Percentiles rank a stretch among this genome's conserved stretches.
Evolutionary conservation across 164 flowering plant genomes (phyloP).

Genomic region (Euptelea pleiosperma): DNA sequence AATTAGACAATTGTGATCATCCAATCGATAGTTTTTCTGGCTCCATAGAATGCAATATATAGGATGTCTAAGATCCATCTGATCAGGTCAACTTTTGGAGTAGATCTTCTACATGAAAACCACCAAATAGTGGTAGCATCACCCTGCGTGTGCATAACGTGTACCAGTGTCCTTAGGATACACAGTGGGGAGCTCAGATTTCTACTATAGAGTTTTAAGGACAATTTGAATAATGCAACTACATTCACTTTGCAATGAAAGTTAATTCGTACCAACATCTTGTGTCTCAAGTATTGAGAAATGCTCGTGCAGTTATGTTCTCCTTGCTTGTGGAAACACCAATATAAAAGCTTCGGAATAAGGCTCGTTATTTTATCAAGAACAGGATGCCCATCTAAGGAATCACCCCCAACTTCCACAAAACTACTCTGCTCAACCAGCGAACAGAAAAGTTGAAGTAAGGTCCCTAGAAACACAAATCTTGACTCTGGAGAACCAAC

Average conservation of each 20-base stretch:
- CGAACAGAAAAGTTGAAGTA: conserved; percentile 71
- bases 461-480: conserved; percentile 46
- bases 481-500: conserved; percentile 12
- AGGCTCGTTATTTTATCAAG: conserved; percentile 31
- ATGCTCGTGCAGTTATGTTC: conserved; percentile 17
- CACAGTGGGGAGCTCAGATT: background rate
- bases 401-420: conserved; percentile 28
- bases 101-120: background rate
- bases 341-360: conserved; percentile 46
- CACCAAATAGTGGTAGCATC: background rate
- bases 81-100: background rate
- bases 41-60: background rate
- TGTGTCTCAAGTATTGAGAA: conserved; percentile 65
- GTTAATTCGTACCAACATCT: conserved; percentile 57
- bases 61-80: background rate
- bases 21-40: background rate
- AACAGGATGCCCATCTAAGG: conserved; percentile 23
- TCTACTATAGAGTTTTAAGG: background rate
- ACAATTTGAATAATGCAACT: background rate
- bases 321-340: conserved; percentile 46
- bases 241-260: background rate
- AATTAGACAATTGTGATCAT: background rate
- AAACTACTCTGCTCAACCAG: conserved; percentile 32
- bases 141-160: background rate
- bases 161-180: background rate